Conservation (phyloP, 306 rosid genomes). For the Cicer bijugum region DNA sequence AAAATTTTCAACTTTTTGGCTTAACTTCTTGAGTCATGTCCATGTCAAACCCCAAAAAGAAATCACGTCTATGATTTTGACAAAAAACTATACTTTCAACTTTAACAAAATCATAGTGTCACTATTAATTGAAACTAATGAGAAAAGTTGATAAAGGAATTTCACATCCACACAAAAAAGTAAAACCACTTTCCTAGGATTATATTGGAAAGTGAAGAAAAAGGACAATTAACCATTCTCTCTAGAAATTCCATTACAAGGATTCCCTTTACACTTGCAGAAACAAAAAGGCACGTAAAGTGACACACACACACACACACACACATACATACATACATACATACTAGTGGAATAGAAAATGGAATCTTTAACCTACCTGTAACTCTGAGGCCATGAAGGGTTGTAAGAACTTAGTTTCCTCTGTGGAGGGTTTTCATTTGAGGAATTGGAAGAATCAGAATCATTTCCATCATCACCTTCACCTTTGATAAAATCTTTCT, state of each 20-base stretch:
- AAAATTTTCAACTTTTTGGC: conserved; percentile 24
- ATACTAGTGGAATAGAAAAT: conserved; percentile 16
- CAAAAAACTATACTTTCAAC: too few species aligned
- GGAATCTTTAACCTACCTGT: conserved; percentile 59
- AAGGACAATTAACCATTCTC: neutral
- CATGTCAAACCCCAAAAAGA: neutral
- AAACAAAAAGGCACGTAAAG: conserved; percentile 6
- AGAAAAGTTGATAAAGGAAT: conserved; percentile 8
- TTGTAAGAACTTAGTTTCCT: conserved; percentile 68
- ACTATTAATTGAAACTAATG: conserved; percentile 2
- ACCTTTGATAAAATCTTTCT: conserved; percentile 56
- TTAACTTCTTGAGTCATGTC: conserved; percentile 24
- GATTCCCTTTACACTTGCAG: conserved; percentile 26
- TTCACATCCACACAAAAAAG: conserved; percentile 24
- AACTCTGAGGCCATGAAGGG: conserved; percentile 95
- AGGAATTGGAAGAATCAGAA: conserved; percentile 78
- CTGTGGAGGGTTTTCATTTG: conserved; percentile 61
- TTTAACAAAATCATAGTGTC: too few species aligned
- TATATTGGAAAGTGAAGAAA: conserved; percentile 1
- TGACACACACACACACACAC: neutral
- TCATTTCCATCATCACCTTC: conserved; percentile 62
- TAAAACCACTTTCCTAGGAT: conserved; percentile 33
- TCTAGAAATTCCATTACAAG: conserved; percentile 6
- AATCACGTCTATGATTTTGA: too few species aligned
- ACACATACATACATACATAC: too few species aligned